Base-by-base conservation (phyloP, 192 early-diverging fungal genomes). In the Coemansia sp. region DNA sequence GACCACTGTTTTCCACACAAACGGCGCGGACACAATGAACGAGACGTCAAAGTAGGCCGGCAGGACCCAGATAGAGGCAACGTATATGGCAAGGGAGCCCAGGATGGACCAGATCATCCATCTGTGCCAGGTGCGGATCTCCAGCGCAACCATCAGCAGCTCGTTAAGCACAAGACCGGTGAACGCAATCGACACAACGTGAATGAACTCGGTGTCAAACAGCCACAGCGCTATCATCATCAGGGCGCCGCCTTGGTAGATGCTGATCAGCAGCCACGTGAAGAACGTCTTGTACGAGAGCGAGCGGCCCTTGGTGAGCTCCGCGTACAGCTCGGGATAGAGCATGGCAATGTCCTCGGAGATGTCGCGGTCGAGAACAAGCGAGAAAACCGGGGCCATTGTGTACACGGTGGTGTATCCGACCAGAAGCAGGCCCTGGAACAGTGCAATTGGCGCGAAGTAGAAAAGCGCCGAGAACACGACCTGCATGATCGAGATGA, bases 331-430 rank as follows among this genome's bases (percentile, higher is more conserved):
- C 72, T 98, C 95, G 0, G 95, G 95, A 67, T 94, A 98, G 59
- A 93, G 59, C 73, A 98, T 71, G 5, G 96, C 96, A 71, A 93
- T 95, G 15, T 93, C 91, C 66, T 94, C 93, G 32, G 84, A 86
- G 9, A 97, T 89, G 77, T 98, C 96, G 65, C 88, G 87, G 70
- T 98, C 96, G 16, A 95, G 81, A 5, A 98, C 95, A 40, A 98
- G 71, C 26, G 96, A 98, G 58, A 98, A 98, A 54, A 98, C 95
- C 0, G 96, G 96, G 10, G 93, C 93, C 90, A 95, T 98, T 13
- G 96, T 98, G 71, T 95, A 98, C 6, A 96, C 79, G 1, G 96
- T 98, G n/a, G 96, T 89, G 81, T 98, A 98, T 19, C 95, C 94
- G 9, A 94, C 91, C 40, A 96, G 86, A 39, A 95, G 69, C 82